Conservation (phyloP, 805 yeast species). For the Pichia nakasei region DNA sequence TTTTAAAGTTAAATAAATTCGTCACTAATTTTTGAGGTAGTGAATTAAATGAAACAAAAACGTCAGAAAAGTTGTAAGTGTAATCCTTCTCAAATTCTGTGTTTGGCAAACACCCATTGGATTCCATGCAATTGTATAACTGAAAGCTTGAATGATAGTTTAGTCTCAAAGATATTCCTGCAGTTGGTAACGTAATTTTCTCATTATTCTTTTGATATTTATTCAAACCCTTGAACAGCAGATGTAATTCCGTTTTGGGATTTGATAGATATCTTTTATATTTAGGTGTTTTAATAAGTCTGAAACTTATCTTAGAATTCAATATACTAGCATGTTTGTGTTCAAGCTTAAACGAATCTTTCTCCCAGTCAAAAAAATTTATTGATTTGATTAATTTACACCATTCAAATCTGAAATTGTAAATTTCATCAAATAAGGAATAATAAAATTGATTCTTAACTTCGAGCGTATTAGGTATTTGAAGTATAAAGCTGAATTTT, state of each 20-base stretch:
- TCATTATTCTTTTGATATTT: neutral
- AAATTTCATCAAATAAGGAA: conserved; percentile 4
- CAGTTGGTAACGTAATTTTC: neutral
- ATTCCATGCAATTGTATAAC: neutral
- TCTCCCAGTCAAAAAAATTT: neutral
- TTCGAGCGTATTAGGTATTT: neutral
- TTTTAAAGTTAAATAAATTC: neutral
- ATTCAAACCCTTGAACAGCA: neutral
- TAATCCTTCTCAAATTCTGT: neutral
- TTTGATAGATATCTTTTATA: neutral
- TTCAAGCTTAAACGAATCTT: no score
- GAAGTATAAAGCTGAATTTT: neutral
- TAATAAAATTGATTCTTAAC: neutral
- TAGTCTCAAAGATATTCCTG: neutral
- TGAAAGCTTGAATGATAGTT: neutral
- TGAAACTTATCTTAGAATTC: neutral
- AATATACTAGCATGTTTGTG: neutral
- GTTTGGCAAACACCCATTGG: neutral
- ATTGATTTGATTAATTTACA: neutral
- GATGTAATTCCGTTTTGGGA: neutral
- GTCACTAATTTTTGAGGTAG: neutral
- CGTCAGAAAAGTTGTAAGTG: neutral
- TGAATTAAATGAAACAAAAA: neutral
- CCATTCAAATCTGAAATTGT: conserved; percentile 2
- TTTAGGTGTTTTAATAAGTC: neutral